A percentile compares a stretch with the other conserved stretches of the same genome.
Conservation (phyloP, 2,329 filamentous ascomycete genomes). For the Lecanoromycetidae sp. region DNA sequence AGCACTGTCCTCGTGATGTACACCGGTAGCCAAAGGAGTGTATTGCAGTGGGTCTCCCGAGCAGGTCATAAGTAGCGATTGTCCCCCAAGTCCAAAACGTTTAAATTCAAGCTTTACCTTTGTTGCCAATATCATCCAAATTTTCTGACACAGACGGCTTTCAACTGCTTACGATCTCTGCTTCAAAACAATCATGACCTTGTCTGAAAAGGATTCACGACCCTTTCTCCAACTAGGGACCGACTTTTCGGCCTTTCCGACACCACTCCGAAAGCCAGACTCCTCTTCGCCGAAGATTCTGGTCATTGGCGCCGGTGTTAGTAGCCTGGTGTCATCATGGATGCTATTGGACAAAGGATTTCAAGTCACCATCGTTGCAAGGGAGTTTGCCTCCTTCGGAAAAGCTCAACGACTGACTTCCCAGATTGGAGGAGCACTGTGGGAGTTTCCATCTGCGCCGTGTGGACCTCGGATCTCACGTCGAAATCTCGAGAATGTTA, state of each 20-base stretch:
- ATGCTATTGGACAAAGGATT: constrained; percentile 34
- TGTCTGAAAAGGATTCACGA: too few relatives aligned
- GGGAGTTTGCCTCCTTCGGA: constrained; percentile 29
- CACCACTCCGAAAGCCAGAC: neutral
- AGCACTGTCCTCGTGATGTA: too few relatives aligned
- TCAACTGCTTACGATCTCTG: too few relatives aligned
- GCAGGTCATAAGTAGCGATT: too few relatives aligned
- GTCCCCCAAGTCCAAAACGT: too few relatives aligned
- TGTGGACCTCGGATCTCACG: constrained; percentile 33
- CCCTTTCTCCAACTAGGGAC: too few relatives aligned
- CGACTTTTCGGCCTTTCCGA: neutral
- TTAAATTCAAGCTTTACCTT: too few relatives aligned
- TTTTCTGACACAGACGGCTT: too few relatives aligned
- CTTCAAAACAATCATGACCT: too few relatives aligned
- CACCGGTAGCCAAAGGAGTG: too few relatives aligned
- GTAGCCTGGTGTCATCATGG: constrained; percentile 29
- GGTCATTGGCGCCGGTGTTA: constrained; percentile 23
- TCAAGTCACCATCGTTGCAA: constrained; percentile 34
- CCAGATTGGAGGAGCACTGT: constrained; percentile 37
- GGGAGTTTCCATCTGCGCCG: constrained; percentile 36
- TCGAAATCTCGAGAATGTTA: constrained; percentile 30
- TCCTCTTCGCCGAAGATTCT: constrained; percentile 15
- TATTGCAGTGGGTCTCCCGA: too few relatives aligned
- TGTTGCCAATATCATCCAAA: too few relatives aligned
- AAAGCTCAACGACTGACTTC: constrained; percentile 32